Evolutionary conservation across 441 rosid genomes (phyloP), one percentile per base, ranked within the genome.

Genomic region (Raphanus hybrid): DNA sequence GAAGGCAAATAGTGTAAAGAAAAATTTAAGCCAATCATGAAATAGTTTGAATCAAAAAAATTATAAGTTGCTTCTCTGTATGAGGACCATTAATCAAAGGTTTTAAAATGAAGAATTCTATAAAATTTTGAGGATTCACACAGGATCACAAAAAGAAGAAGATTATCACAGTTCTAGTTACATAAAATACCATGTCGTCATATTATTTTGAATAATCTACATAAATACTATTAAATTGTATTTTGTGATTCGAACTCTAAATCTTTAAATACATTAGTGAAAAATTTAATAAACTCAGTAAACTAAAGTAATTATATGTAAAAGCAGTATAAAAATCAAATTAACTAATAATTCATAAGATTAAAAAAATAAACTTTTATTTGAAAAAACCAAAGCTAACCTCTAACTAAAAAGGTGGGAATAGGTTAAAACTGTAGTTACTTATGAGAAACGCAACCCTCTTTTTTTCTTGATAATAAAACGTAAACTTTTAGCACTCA

Each of bases 1-100:
- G 16, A 71, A 77, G 58, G 66, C 32, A 43, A n/a, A 23, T 43
- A 57, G 29, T 48, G 32, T 57, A 9, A 15, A 20, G 43, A 58
- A n/a, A 61, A 7, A n/a, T n/a, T 23, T 52, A 11, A 69, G 45
- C 59, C 65, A 69, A 62, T 60, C 69, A 45, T 32, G 12, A 34
- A 29, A 5, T 16, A 15, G 59, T 16, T 54, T 54, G 26, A 54
- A 29, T 29, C 5, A 52, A 52, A 52, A 14, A 7, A 45, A 45
- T 4, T 45, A 43, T 12, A 45, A 45, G 15, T 12, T 12, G 4
- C n/a, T 12, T 45, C 52, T 11, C 52, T 43, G 3, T 43, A 37
- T 15, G 10, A 14, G 58, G 18, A 52, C 15, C 58, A 15, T 15
- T 15, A 52, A 45, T 45, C 52, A n/a, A 52, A 20, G 20, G 15